Evolutionary conservation across 169 alveolate species (phyloP).

Genomic region (Plasmodium adleri): DNA sequence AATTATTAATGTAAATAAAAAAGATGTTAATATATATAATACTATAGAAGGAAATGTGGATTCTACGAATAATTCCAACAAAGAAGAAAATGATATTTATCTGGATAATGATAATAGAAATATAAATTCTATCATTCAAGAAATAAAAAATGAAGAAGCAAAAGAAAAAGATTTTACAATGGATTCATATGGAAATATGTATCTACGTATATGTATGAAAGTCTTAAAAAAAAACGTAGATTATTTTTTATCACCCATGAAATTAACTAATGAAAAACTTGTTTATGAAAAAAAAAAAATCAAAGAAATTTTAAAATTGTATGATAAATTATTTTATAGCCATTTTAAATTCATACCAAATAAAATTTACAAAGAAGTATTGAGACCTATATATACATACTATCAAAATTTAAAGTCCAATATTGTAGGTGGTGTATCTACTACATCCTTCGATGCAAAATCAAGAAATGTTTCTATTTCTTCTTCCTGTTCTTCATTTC

Average conservation of each 20-base stretch:
- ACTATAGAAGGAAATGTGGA: not conserved
- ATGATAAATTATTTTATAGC: slow-evolving; percentile 70
- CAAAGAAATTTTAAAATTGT: slow-evolving; percentile 74
- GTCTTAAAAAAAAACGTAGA: slow-evolving; percentile 36
- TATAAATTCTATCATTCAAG: slow-evolving; percentile 49
- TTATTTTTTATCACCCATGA: slow-evolving; percentile 23
- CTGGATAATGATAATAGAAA: slow-evolving; percentile 8
- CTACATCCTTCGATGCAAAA: slow-evolving; percentile 18
- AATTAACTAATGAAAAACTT: slow-evolving; percentile 39
- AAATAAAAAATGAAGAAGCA: slow-evolving; percentile 69
- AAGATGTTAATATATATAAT: not conserved
- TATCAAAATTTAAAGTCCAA: slow-evolving; percentile 65
- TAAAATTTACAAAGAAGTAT: slow-evolving; percentile 70
- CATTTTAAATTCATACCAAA: slow-evolving; percentile 75
- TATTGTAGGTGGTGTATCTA: slow-evolving; percentile 15
- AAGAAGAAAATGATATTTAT: not conserved
- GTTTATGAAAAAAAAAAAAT: slow-evolving; percentile 69
- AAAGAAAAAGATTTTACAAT: slow-evolving; percentile 57
- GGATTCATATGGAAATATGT: slow-evolving; percentile 72
- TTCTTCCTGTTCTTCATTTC: slow-evolving; percentile 2
- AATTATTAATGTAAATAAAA: not conserved
- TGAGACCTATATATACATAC: slow-evolving; percentile 74
- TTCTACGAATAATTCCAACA: not conserved
- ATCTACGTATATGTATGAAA: slow-evolving; percentile 44
- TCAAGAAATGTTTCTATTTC: slow-evolving; percentile 2